A percentile compares a stretch with the other conserved stretches of the same genome.
These are phyloP conservation scores for Zostera marina DNA, from an alignment of 116 monocot species.

Conservation along the genomic window DNA sequence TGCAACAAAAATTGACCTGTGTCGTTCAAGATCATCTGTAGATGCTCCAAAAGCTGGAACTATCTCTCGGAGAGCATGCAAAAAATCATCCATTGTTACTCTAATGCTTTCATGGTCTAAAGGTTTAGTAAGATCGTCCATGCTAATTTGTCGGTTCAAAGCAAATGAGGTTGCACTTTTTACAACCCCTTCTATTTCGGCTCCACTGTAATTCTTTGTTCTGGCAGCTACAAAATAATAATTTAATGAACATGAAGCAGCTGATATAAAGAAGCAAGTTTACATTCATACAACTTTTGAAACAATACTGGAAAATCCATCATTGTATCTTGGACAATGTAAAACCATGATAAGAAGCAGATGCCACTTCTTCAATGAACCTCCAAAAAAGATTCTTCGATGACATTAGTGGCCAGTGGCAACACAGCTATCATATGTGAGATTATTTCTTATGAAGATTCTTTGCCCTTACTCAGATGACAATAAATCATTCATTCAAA, in stretches of 20 bases:
- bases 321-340: too few species aligned
- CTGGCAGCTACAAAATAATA: conserved; percentile 54
- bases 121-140: conserved; percentile 90
- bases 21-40: conserved; percentile 76
- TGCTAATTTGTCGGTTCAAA: conserved; percentile 71
- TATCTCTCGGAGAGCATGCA: conserved; percentile 69
- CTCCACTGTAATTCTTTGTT: conserved; percentile 95
- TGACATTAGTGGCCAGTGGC: too few species aligned
- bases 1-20: conserved; percentile 35
- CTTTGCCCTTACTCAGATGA: too few species aligned
- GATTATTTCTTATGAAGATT: too few species aligned
- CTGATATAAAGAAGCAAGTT: neutral
- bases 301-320: too few species aligned
- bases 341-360: too few species aligned
- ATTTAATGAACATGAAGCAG: neutral
- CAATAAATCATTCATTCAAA: too few species aligned
- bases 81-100: conserved; percentile 86
- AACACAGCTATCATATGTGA: too few species aligned
- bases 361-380: too few species aligned
- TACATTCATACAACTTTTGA: neutral
- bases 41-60: conserved; percentile 91
- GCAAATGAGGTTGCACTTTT: conserved; percentile 96
- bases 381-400: too few species aligned
- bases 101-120: conserved; percentile 90
- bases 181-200: conserved; percentile 96